Evolutionary conservation across 306 rosid species (phyloP), one percentile per base, ranked within the genome.

Genomic region (Quercus dentata): DNA sequence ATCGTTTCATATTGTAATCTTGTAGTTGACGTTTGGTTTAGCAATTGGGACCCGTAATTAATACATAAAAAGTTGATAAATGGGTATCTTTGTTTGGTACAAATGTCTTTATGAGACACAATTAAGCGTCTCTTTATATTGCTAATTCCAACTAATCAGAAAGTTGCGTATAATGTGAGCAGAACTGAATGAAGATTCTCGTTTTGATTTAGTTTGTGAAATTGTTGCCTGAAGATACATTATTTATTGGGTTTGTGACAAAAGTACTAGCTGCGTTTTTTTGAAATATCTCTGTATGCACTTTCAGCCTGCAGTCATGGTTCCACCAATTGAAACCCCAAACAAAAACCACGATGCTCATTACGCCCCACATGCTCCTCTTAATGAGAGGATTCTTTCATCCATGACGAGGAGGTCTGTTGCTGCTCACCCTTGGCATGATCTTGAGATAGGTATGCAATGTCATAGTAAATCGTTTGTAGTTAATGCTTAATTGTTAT

Each of bases 361-460:
- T 12, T 74, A 80, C 25, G 31, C 88, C 68, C 30, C 87, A 6
- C 84, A 83, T 27, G 90, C 99, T 3, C 99, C 98, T 71, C 93
- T 95, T 0, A 95, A 95, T 67, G 99, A 95, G 89, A 95, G 99
- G 85, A 95, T 95, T 56, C 94, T 95, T 74, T 95, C 99, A 19
- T 95, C 99, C 71, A 77, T 95, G 97, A 87, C 97, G 38, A 88
- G 99, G 86, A 91, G 98, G 75, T 91, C 97, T 54, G 93, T 85
- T 49, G 99, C 99, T 83, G 99, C 99, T 17, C 99, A 95, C 84
- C 99, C 99, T 15, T 95, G 99, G 99, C 99, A 95, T 82, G 99
- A 95, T 90, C 98, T 95, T 71, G 99, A 95, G 92, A 95, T 95
- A 38, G 99, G 99, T 91, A 85, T 77, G 77, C 68, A 13, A 51